Evolutionary conservation across 495 filamentous ascomycete genomes (phyloP), one percentile per base, ranked within the genome.

Genomic region (Aspergillus sparsus): DNA sequence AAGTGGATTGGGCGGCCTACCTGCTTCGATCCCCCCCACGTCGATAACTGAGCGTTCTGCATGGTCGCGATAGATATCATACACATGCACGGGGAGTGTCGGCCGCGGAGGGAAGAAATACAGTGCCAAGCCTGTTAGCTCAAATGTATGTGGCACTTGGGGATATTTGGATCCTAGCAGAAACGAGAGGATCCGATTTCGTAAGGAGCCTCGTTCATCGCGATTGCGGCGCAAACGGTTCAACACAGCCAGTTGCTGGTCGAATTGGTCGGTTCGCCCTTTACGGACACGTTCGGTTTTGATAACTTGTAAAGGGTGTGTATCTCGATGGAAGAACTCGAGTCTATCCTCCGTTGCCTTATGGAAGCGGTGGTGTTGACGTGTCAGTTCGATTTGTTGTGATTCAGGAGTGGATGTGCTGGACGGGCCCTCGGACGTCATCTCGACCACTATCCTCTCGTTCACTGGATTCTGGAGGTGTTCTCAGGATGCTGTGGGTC

Each of bases 21-120:
- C 44, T 7, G 44, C 44, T 16, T 47, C 44, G 7, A 47, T 47
- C 9, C 27, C 16, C 3, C 44, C 44, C 44, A 47, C 27, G 7
- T 47, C 44, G 7, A 21, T 18, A 6, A 18, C 27, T 7, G 15
- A 47, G 10, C 18, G 44, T 9, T 15, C 16, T 18, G 44, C 44
- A 47, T 47, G 44, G 16, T 47, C 44, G 44, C 44, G 44, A 47
- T 47, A 47, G 15, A 47, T 21, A 47, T 47, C 44, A 10, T 47
- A 47, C 16, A 47, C 27, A 47, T 47, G 44, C 2, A 18, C 44
- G 15, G 44, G 16, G 6, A 47, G 44, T 8, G n/a, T 21, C 5
- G n/a, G 15, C 4, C 44, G 44, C 6, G 13, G 44, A 8, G 44
- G 44, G 44, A 47, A 47, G 16, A 47, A 47, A 10, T 47, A 47